These are phyloP conservation scores for Chlorella vulgaris DNA, from an alignment of 139 green algal genomes.

Conservation along the genomic window DNA sequence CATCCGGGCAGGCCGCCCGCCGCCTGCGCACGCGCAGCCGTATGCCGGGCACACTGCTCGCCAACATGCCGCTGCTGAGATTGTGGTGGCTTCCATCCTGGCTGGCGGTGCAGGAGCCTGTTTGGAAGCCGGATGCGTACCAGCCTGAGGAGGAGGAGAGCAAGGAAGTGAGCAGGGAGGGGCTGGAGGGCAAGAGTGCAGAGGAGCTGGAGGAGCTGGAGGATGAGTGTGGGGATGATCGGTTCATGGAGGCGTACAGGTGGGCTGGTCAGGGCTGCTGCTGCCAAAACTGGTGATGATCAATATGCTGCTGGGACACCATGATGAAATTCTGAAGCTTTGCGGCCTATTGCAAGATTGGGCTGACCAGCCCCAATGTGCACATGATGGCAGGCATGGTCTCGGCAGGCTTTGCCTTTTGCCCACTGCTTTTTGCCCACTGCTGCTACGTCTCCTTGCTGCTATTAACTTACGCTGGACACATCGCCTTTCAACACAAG, in stretches of 20 bases:
- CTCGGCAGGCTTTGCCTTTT: too few relatives aligned
- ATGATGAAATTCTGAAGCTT: not conserved
- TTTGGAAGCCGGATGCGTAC: slow-evolving; percentile 69
- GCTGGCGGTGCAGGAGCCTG: slow-evolving; percentile 18
- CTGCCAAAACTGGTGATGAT: not conserved
- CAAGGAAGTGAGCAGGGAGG: slow-evolving; percentile 50
- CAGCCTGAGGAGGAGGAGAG: slow-evolving; percentile 50
- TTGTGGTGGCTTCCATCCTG: not conserved
- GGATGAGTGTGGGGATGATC: slow-evolving; percentile 83
- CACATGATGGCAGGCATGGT: too few relatives aligned
- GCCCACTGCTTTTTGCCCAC: too few relatives aligned
- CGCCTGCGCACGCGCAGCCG: too few relatives aligned
- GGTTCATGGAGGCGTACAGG: slow-evolving; percentile 78
- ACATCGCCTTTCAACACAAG: too few relatives aligned
- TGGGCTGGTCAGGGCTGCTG: not conserved
- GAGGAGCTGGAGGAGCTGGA: slow-evolving; percentile 72
- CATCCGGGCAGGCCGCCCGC: not conserved
- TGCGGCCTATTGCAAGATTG: too few relatives aligned
- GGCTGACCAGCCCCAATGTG: too few relatives aligned
- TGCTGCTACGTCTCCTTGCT: too few relatives aligned
- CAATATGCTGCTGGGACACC: not conserved
- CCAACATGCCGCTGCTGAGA: not conserved
- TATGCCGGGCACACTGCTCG: too few relatives aligned
- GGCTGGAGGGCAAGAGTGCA: slow-evolving; percentile 56
- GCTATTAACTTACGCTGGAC: too few relatives aligned